Conservation (phyloP, 345 rosid species). For the Excoecaria agallocha region DNA sequence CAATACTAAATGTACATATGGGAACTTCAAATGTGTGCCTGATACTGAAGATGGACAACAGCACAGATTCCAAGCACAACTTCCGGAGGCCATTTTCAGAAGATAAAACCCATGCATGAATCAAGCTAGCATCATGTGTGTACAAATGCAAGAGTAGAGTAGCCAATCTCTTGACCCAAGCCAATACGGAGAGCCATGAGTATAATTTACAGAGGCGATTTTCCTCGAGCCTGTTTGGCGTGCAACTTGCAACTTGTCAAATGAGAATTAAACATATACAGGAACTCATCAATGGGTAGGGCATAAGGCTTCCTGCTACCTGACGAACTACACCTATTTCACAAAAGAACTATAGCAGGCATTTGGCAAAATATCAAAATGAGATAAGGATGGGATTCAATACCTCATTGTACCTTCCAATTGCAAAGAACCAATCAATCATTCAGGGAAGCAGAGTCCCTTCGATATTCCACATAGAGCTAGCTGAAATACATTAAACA, state of each 20-base stretch:
- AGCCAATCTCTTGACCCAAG: background rate
- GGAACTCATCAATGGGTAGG: background rate
- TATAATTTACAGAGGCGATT: background rate
- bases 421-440: background rate
- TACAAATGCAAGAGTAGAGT: background rate
- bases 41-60: too few relatives aligned
- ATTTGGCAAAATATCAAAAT: background rate
- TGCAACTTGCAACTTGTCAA: background rate
- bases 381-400: background rate
- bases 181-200: background rate
- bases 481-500: background rate
- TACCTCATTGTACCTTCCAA: background rate
- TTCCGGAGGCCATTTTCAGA: too few relatives aligned
- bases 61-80: too few relatives aligned
- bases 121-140: background rate
- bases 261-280: background rate
- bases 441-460: background rate
- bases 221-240: background rate
- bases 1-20: too few relatives aligned
- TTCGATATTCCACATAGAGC: background rate
- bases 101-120: too few relatives aligned
- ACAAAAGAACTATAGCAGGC: background rate
- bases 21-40: too few relatives aligned
- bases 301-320: background rate
- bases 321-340: background rate